Percentiles rank a stretch among this genome's conserved stretches.
Conservation (phyloP, 768 basidiomycete genomes). For the Hortiboletus campestris region DNA sequence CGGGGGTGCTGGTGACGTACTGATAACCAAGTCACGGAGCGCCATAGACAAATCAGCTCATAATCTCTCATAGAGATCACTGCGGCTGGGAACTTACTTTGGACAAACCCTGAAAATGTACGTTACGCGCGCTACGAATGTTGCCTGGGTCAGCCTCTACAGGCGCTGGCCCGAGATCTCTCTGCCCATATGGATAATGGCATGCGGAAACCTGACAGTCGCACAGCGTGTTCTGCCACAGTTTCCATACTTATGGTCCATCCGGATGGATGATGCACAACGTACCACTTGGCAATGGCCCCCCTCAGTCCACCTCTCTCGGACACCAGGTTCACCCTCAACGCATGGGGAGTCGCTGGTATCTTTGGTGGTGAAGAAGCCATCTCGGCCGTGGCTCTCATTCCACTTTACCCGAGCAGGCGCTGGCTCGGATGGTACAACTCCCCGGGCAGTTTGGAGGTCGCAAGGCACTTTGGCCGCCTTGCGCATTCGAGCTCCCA, state of each 20-base stretch:
- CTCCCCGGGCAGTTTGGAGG: slow-evolving; percentile 29
- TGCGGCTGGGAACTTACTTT: neutral
- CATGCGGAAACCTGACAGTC: no score
- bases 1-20: no score
- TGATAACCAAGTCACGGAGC: neutral
- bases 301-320: slow-evolving; percentile 10
- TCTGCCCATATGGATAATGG: neutral
- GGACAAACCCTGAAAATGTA: neutral
- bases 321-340: slow-evolving; percentile 19
- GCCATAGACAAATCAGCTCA: neutral
- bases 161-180: neutral
- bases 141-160: neutral
- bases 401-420: slow-evolving; percentile 28
- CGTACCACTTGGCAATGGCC: slow-evolving; percentile 6
- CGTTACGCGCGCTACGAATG: neutral
- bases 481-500: slow-evolving; percentile 26
- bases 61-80: neutral
- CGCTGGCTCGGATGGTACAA: slow-evolving; percentile 38
- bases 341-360: slow-evolving; percentile 32
- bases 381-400: slow-evolving; percentile 29
- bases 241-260: neutral
- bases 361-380: slow-evolving; percentile 36
- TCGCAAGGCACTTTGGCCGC: slow-evolving; percentile 30
- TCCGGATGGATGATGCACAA: neutral
- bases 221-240: neutral